Conservation (phyloP, 495 filamentous ascomycete species). For the Lepraria neglecta region DNA sequence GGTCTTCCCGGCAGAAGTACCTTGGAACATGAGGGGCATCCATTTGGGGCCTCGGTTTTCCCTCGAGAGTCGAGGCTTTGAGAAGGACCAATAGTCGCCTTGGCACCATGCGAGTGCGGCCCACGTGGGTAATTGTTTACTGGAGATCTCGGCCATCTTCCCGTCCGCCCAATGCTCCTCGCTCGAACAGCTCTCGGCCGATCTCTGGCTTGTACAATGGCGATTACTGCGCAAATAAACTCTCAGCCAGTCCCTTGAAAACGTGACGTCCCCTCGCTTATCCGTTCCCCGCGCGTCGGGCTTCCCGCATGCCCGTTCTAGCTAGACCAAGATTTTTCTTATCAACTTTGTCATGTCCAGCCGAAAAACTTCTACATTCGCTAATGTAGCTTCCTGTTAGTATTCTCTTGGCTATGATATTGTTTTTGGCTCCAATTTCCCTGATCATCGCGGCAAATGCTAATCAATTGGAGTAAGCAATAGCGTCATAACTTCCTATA, state of each 20-base stretch:
- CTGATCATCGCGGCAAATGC: not conserved
- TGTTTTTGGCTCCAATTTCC: not conserved
- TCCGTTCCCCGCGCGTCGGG: not conserved
- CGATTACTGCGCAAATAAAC: too few species aligned
- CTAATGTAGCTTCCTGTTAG: not conserved
- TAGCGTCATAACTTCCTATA: not conserved
- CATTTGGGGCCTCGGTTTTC: too few species aligned
- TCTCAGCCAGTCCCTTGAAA: conserved; percentile 9
- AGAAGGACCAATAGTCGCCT: too few species aligned
- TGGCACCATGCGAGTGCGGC: too few species aligned
- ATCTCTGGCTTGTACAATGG: too few species aligned
- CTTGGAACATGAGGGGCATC: too few species aligned
- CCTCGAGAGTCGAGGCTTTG: too few species aligned
- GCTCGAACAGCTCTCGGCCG: too few species aligned
- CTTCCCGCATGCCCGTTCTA: not conserved
- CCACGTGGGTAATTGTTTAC: too few species aligned
- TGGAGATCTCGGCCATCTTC: too few species aligned
- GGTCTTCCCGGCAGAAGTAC: too few species aligned
- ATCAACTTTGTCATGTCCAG: not conserved
- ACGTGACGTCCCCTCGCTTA: not conserved
- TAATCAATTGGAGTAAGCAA: not conserved
- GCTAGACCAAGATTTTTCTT: not conserved
- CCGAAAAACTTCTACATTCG: not conserved
- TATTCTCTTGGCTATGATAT: not conserved
- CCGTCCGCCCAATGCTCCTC: too few species aligned